Evolutionary conservation across 208 protist species (phyloP), one percentile per base, ranked within the genome.

Genomic region (Leishmania gerbilli): DNA sequence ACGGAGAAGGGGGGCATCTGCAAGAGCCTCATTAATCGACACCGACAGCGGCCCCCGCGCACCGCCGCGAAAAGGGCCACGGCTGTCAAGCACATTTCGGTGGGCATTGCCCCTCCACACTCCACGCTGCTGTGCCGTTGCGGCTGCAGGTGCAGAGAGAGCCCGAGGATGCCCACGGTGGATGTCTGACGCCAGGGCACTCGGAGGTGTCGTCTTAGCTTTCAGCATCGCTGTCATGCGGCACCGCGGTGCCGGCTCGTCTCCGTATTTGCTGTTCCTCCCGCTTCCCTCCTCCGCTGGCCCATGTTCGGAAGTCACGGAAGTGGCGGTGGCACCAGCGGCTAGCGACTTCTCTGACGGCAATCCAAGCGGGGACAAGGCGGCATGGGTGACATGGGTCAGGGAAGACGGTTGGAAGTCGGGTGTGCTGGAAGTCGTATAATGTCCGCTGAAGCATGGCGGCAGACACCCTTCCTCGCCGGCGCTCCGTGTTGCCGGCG

Each of bases 401-500:
- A 77, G 31, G 47, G 81, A 55, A 27, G 69, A 76, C 19, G 31
- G 69, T 58, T 80, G 76, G 15, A 69, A 84, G 71, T 74, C 81
- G 7, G 34, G 5, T 0, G 60, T 67, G 69, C 37, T 77, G 42
- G 75, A 60, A 8, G 47, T 4, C 7, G 60, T 53, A 53, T 37
- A 71, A 8, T 45, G 60, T 27, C 51, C 81, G 2, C 47, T 34
- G 13, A 80, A 19, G 69, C 60, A 34, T 60, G 81, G 11, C 65
- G 42, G 47, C 64, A 45, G n/a, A 27, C 24, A 7, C 42, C 21
- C 19, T 40, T 17, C 34, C 27, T 76, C 49, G 19, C 51, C 45
- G 34, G 27, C 69, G 24, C 24, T 74, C 69, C 8, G 7, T 9
- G 69, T 0, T 34, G 69, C 11, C 9, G 69, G 45, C 31, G 69